Evolutionary conservation across 2,329 filamentous ascomycete genomes (phyloP), one percentile per base, ranked within the genome.

Genomic region (Alternaria gansuensis): DNA sequence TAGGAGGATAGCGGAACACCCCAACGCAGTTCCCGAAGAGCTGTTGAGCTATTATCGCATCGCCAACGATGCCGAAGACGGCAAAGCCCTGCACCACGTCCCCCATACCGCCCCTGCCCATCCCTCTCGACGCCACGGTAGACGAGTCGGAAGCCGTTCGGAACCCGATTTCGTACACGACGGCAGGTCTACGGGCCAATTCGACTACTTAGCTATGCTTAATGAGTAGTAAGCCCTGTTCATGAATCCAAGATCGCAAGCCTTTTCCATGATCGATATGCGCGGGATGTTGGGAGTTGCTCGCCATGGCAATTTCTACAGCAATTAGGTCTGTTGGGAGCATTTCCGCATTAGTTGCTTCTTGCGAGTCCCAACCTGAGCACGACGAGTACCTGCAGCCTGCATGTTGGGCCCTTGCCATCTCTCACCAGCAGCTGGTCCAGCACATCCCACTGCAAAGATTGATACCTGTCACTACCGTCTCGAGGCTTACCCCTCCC

Each of bases 21-120:
- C 72, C 73, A 73, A 69, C 43, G 72, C 72, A 67, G 60, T 66
- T 68, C 68, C 72, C 67, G 51, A 59, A 72, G 68, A 69, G 65
- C 66, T 75, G 73, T 76, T 75, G 74, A 75, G 73, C 72, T 70
- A 71, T 34, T 62, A 71, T 34, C 63, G 48, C 67, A 69, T 70
- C 66, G 31, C 67, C 69, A 66, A 68, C 70, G 64, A 70, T 72
- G 66, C 71, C 72, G 61, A 70, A 68, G 50, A 51, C 21, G 65
- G 69, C 59, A 69, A 66, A 65, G 62, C 51, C 53, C 53, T 48
- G 54, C 57, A 60, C 54, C 63, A 59, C 59, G 54, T 54, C 53
- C 54, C 59, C 60, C 61, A 64, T 60, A 53, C 54, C 56, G 63
- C 65, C 67, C 60, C 64, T 65, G 62, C 56, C 58, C 54, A 55